Base-by-base conservation (phyloP, 2,329 filamentous ascomycete species). In the Xylariaceae sp. region DNA sequence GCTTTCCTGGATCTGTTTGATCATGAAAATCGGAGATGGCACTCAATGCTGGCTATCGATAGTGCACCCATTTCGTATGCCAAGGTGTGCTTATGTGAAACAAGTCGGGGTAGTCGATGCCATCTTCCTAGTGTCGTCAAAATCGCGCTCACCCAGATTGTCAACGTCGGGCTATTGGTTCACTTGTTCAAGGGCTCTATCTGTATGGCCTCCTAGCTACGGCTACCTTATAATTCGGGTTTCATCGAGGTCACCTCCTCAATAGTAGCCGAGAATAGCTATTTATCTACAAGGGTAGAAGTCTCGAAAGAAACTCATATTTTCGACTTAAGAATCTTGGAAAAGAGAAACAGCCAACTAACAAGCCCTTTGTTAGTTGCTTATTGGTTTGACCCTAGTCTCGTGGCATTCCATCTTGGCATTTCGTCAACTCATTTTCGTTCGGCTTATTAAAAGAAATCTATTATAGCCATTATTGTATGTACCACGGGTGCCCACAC, bases 401-500 rank as follows among this genome's bases (percentile, higher is more conserved):
- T 37, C 9, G 32, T 16, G 14, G 32, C 12, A 14, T 37, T 16
- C 14, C 14, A 16, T 37, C 14, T 37, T 37, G 12, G 32, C 32
- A 7, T 37, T 10, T 37, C 32, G 9, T 37, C 32, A 51, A 48
- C 61, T 57, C 56, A 57, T 52, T 47, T 58, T 29, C 32, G 40
- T 58, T 62, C 59, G 54, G 60, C 59, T 40, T 54, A 61, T 51
- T 41, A 26, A 14, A 23, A 46, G 44, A 29, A 46, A 29, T 16
- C 44, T 29, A 46, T 41, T 42, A 44, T n/a, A n/a, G n/a, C 32
- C 41, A 21, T 41, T 41, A 44, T 21, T 23, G 45, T 20, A 42
- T n/a, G 18, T 40, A 12, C 40, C 18, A 16, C 14, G 32, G 9
- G 7, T 37, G 32, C 32, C 32, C 32, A 37, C 32, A 37, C 23